Base-by-base conservation (phyloP, 179 eudicot species). In the Silene coronaria region DNA sequence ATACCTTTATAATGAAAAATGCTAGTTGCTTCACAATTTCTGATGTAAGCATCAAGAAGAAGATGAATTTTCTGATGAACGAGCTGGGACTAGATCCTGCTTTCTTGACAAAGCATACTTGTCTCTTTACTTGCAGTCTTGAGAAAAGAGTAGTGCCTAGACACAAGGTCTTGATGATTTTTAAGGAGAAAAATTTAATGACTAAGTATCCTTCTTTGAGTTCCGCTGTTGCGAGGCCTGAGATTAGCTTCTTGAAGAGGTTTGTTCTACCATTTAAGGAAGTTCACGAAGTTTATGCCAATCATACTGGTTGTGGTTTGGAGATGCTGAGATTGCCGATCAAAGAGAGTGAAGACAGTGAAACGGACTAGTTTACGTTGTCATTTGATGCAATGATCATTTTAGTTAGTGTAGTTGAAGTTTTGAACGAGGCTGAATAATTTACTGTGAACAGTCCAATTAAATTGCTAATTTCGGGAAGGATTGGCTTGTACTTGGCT, bases 111-210 rank as follows among this genome's bases (percentile, higher is more conserved):
- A 42, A 75, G 3, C 30, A 42, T 42, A 64, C 63, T 28, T 12
- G 9, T 19, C 38, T 83, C 9, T 60, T 83, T 1, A 72, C 57
- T 23, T 72, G 28, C n/a, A 80, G 79, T 27, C 45, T 83, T 66
- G 80, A 80, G 76, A 77, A 65, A 6, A 75, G 81, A 62, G 22
- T 83, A 5, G 63, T 77, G 66, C 85, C 81, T 4, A 77, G 85
- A 58, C 24, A 64, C 28, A 64, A 27, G 21, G 55, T 70, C 32
- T 32, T 77, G 32, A 45, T 42, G 70, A 68, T 42, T 66, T 75
- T 79, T 65, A 74, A 67, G 74, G 71, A 75, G 75, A 79, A 73
- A 48, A 38, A 58, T 7, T 57, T 74, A 65, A 24, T 73, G 14
- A 38, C 19, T 53, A 23, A 30, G 19, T 30, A 45, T 19, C 28